Conservation (phyloP, 306 rosid species). For the Sphenostylis stenocarpa region DNA sequence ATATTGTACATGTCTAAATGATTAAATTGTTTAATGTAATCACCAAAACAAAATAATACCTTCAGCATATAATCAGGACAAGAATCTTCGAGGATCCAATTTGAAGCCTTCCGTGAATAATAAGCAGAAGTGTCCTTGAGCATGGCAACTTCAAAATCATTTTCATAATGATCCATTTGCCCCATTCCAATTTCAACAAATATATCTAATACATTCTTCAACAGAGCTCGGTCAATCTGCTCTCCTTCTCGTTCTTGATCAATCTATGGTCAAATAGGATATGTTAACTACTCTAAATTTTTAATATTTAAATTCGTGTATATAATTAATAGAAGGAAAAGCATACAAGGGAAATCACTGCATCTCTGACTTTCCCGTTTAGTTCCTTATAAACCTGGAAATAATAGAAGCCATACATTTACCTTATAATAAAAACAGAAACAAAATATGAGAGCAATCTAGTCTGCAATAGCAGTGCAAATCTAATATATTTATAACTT, state of each 20-base stretch:
- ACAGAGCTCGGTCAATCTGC: constrained; percentile 81
- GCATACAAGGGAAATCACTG: constrained; percentile 77
- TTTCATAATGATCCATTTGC: constrained; percentile 73
- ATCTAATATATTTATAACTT: background rate
- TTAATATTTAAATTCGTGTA: background rate
- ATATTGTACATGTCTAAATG: background rate
- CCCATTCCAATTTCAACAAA: constrained; percentile 98
- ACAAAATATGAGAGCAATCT: background rate
- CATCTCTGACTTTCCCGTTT: constrained; percentile 77
- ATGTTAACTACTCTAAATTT: constrained; percentile 23
- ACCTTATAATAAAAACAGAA: constrained; percentile 16
- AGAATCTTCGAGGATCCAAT: constrained; percentile 79
- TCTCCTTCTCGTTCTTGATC: constrained; percentile 97
- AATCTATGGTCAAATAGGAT: constrained; percentile 48
- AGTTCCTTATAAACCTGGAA: constrained; percentile 79
- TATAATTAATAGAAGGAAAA: background rate
- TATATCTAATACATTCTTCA: constrained; percentile 83
- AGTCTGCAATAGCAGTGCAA: constrained; percentile 17
- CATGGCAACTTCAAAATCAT: constrained; percentile 78
- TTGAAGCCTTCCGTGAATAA: constrained; percentile 88
- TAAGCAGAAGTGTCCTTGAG: constrained; percentile 75
- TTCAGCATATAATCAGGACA: constrained; percentile 90
- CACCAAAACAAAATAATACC: constrained; percentile 34
- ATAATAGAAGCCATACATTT: constrained; percentile 4
- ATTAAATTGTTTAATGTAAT: constrained; percentile 12